Conservation (phyloP, 768 basidiomycete genomes). For the Suillus subluteus region DNA sequence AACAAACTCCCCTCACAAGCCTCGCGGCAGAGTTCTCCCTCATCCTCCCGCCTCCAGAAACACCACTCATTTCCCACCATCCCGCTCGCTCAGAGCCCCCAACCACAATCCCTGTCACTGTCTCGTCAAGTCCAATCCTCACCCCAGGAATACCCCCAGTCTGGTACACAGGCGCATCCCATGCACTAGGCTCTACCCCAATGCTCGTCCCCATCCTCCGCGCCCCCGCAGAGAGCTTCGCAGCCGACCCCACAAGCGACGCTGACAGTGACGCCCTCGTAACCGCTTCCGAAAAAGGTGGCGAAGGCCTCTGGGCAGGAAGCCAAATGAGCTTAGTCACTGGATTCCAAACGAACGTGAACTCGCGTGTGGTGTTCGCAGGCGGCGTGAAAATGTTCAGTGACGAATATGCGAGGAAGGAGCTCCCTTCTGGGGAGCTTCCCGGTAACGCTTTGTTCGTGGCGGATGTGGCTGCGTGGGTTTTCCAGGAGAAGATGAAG, state of each 20-base stretch:
- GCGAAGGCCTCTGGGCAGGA: constrained; percentile 86
- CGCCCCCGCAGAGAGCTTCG: constrained; percentile 77
- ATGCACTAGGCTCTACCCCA: constrained; percentile 72
- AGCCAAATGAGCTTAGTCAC: constrained; percentile 76
- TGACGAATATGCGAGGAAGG: constrained; percentile 71
- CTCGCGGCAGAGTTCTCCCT: constrained; percentile 93
- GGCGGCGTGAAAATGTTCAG: constrained; percentile 83
- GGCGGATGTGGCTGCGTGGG: constrained; percentile 81
- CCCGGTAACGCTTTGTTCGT: constrained; percentile 80
- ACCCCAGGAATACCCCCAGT: constrained; percentile 56
- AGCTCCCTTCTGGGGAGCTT: constrained; percentile 57
- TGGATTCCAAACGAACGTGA: constrained; percentile 85
- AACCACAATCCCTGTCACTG: constrained; percentile 66
- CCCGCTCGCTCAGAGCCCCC: constrained; percentile 68
- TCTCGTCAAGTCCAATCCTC: constrained; percentile 47
- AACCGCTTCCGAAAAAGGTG: constrained; percentile 73
- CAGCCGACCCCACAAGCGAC: constrained; percentile 57
- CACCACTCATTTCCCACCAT: constrained; percentile 86
- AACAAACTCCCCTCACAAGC: constrained; percentile 71
- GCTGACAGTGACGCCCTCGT: constrained; percentile 43
- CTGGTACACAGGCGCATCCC: constrained; percentile 77
- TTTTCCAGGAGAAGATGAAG: constrained; percentile 85
- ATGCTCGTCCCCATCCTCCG: constrained; percentile 80
- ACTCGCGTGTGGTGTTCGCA: constrained; percentile 77
- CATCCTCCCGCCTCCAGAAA: constrained; percentile 82